phyloP scores from a whole-genome alignment of 2,329 filamentous ascomycete genomes.

The Gaeumannomyces sp. region DNA sequence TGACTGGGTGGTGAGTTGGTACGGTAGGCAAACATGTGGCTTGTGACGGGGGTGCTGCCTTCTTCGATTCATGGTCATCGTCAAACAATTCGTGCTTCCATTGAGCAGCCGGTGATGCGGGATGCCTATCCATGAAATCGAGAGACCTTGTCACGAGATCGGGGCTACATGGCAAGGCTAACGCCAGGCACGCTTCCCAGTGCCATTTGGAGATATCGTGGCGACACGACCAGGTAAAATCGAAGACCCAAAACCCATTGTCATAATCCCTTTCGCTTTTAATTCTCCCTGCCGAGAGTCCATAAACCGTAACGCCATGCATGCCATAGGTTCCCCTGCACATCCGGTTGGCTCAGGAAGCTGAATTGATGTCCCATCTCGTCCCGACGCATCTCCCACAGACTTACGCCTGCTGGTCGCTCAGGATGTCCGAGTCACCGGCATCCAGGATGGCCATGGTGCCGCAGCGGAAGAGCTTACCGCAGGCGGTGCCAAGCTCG shows the following conservation, averaged over 20 bases:
- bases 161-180: neutral
- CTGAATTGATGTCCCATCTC: neutral
- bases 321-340: neutral
- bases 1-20: no score
- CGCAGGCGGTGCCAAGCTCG: slow-evolving; percentile 95
- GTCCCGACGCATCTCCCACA: neutral
- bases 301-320: slow-evolving; percentile 1
- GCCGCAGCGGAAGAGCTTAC: slow-evolving; percentile 96
- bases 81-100: neutral
- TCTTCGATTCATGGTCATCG: neutral
- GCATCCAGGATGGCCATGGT: slow-evolving; percentile 97
- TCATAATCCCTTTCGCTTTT: neutral
- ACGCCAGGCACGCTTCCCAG: neutral
- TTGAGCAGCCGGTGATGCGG: neutral
- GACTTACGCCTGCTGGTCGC: slow-evolving; percentile 60
- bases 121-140: neutral
- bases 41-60: neutral
- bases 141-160: neutral
- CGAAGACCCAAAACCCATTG: neutral
- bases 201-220: neutral
- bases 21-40: neutral
- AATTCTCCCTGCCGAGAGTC: neutral
- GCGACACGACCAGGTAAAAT: neutral
- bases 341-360: neutral
- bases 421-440: slow-evolving; percentile 97